Evolutionary conservation across 208 protist genomes (phyloP).

Genomic region (Zelonia costaricensis): DNA sequence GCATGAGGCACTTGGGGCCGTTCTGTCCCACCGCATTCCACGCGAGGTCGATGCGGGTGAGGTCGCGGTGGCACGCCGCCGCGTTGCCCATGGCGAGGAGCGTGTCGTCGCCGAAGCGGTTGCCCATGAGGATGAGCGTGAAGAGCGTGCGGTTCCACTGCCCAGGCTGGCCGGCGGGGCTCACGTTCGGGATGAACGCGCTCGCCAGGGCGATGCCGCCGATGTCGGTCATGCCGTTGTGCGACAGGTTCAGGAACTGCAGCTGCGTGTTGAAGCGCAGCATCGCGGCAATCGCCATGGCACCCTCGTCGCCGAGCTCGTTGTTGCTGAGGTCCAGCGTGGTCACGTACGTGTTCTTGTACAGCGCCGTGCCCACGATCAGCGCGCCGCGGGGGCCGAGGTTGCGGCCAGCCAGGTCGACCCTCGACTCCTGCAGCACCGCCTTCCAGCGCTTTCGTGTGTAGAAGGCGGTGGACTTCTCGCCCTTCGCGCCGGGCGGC

Average conservation of each 20-base stretch:
- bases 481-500: slow-evolving; percentile 64
- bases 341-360: slow-evolving; percentile 63
- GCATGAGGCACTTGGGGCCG: slow-evolving; percentile 76
- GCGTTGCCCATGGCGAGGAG: slow-evolving; percentile 86
- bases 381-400: slow-evolving; percentile 64
- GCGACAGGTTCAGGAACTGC: slow-evolving; percentile 72
- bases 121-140: slow-evolving; percentile 66
- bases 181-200: slow-evolving; percentile 85
- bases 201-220: slow-evolving; percentile 86
- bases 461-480: slow-evolving; percentile 82
- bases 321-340: slow-evolving; percentile 74
- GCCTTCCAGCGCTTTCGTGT: slow-evolving; percentile 70
- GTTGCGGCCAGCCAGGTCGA: slow-evolving; percentile 62
- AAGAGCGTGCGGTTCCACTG: slow-evolving; percentile 87
- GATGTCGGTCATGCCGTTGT: slow-evolving; percentile 80
- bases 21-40: slow-evolving; percentile 82
- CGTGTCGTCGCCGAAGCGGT: slow-evolving; percentile 76
- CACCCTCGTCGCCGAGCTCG: slow-evolving; percentile 72
- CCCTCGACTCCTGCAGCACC: slow-evolving; percentile 42
- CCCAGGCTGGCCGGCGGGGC: slow-evolving; percentile 69
- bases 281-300: slow-evolving; percentile 64
- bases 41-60: slow-evolving; percentile 75
- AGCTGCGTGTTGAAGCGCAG: slow-evolving; percentile 63
- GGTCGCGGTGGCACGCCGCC: slow-evolving; percentile 79
- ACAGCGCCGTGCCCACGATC: slow-evolving; percentile 67